A percentile compares a stretch with the other conserved stretches of the same genome.
Evolutionary conservation across 1,139 yeast species (phyloP).

Genomic region (Hemisphaericaspora lyxosophila): DNA sequence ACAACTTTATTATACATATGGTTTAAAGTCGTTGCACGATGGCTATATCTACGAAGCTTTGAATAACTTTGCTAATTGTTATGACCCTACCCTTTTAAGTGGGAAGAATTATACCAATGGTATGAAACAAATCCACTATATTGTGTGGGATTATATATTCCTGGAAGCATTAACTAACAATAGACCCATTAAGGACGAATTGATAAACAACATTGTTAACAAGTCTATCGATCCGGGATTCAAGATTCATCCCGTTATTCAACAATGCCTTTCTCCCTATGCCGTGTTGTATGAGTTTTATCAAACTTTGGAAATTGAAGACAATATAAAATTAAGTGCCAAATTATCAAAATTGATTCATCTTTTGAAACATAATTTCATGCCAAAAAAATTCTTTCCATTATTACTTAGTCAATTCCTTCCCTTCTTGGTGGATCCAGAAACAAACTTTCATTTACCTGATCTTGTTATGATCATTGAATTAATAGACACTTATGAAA

Average conservation of each 20-base stretch:
- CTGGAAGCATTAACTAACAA: slow-evolving; percentile 60
- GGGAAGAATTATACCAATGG: slow-evolving; percentile 27
- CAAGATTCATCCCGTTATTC: slow-evolving; percentile 53
- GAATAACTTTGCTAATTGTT: slow-evolving; percentile 65
- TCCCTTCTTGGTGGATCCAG: slow-evolving; percentile 35
- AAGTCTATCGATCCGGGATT: slow-evolving; percentile 35
- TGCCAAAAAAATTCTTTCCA: slow-evolving; percentile 60
- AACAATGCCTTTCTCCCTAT: slow-evolving; percentile 71
- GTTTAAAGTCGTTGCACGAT: slow-evolving; percentile 38
- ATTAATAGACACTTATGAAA: slow-evolving; percentile 49
- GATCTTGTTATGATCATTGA: slow-evolving; percentile 50
- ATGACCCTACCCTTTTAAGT: slow-evolving; percentile 37
- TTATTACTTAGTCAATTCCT: slow-evolving; percentile 50
- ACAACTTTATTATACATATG: slow-evolving; percentile 45
- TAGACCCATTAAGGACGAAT: slow-evolving; percentile 52
- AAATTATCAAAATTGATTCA: slow-evolving; percentile 45
- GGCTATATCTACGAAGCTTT: slow-evolving; percentile 62
- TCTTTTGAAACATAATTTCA: slow-evolving; percentile 60
- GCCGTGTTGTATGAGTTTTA: slow-evolving; percentile 61
- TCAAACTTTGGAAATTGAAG: slow-evolving; percentile 27
- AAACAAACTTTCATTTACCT: slow-evolving; percentile 32
- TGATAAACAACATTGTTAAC: slow-evolving; percentile 53
- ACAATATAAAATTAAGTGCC: slow-evolving; percentile 10
- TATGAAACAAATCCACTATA: slow-evolving; percentile 38
- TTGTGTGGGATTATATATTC: slow-evolving; percentile 51